These are phyloP conservation scores for Colletotrichum karsti DNA, from an alignment of 2,329 filamentous ascomycete genomes.

Conservation along the genomic window DNA sequence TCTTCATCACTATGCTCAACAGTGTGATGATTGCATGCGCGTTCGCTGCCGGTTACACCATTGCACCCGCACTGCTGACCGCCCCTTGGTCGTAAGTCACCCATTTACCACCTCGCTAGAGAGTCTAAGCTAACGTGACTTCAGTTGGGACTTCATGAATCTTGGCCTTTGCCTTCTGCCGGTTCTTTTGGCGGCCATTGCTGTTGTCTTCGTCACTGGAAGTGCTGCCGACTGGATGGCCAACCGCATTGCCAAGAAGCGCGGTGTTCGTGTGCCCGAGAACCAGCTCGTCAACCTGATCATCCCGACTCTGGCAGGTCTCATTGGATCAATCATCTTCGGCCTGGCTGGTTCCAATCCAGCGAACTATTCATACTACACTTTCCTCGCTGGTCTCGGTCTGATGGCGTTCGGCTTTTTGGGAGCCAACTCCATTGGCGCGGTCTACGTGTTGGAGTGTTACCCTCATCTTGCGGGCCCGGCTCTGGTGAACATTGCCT, in stretches of 20 bases:
- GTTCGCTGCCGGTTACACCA: slow-evolving; percentile 36
- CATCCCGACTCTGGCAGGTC: slow-evolving; percentile 36
- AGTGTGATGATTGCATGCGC: slow-evolving; percentile 39
- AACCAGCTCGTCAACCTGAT: slow-evolving; percentile 40
- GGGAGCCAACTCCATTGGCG: slow-evolving; percentile 36
- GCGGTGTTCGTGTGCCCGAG: slow-evolving; percentile 39
- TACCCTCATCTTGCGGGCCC: slow-evolving; percentile 38
- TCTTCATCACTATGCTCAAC: slow-evolving; percentile 41
- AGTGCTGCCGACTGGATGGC: slow-evolving; percentile 38
- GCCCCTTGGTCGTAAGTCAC: slow-evolving; percentile 22
- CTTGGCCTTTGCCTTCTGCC: slow-evolving; percentile 38
- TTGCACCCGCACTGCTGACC: slow-evolving; percentile 18
- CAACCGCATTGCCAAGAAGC: slow-evolving; percentile 36
- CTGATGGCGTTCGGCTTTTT: slow-evolving; percentile 39
- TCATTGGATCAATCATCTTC: slow-evolving; percentile 41
- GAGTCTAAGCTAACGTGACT: neutral
- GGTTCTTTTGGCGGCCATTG: slow-evolving; percentile 38
- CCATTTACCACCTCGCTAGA: accelerated
- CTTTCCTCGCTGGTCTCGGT: slow-evolving; percentile 36
- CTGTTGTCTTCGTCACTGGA: slow-evolving; percentile 40
- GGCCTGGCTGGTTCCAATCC: slow-evolving; percentile 36
- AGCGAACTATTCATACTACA: slow-evolving; percentile 33
- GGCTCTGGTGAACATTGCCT: slow-evolving; percentile 42
- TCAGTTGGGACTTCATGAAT: slow-evolving; percentile 38
- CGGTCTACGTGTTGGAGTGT: slow-evolving; percentile 42